Base-by-base conservation (phyloP, 352 stramenopile genomes). In the Nothophytophthora sp. region DNA sequence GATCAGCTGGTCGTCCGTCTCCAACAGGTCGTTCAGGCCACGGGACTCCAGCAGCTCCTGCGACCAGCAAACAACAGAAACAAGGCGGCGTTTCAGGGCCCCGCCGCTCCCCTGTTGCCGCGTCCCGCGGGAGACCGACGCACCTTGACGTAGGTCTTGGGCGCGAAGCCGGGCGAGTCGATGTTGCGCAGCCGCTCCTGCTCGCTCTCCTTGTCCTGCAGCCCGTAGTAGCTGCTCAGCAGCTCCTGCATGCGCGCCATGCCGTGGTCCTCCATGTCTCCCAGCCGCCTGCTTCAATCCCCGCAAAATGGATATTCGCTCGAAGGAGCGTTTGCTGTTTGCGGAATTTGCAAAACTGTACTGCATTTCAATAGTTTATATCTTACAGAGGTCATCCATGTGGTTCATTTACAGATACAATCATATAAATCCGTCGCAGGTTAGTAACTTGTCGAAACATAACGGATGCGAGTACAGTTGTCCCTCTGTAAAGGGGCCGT, bases 241-340 rank as follows among this genome's bases (percentile, higher is more conserved):
- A 95, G 72, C 69, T 95, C 82, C 69, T 95, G 78, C 82, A 95
- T 93, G 75, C 82, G 85, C 41, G 74, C 66, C 67, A 92, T 85
- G 50, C 79, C 79, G 42, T 87, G 73, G 39, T 81, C 70, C 20
- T 75, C 74, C 59, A 77, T 70, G n/a, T n/a, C n/a, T n/a, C n/a
- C n/a, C n/a, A n/a, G n/a, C n/a, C n/a, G n/a, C n/a, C n/a, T n/a
- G n/a, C n/a, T n/a, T n/a, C n/a, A n/a, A n/a, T n/a, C n/a, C n/a
- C n/a, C n/a, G n/a, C n/a, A n/a, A n/a, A n/a, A n/a, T n/a, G n/a
- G n/a, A n/a, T n/a, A n/a, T n/a, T n/a, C n/a, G n/a, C n/a, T n/a
- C n/a, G n/a, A n/a, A n/a, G n/a, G n/a, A n/a, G n/a, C n/a, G n/a
- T n/a, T n/a, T n/a, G n/a, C n/a, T n/a, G n/a, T n/a, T n/a, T n/a